Percentiles rank a stretch among this genome's conserved stretches.
Conservation (phyloP, 139 green algal species). For the Tetraselmis chui region DNA sequence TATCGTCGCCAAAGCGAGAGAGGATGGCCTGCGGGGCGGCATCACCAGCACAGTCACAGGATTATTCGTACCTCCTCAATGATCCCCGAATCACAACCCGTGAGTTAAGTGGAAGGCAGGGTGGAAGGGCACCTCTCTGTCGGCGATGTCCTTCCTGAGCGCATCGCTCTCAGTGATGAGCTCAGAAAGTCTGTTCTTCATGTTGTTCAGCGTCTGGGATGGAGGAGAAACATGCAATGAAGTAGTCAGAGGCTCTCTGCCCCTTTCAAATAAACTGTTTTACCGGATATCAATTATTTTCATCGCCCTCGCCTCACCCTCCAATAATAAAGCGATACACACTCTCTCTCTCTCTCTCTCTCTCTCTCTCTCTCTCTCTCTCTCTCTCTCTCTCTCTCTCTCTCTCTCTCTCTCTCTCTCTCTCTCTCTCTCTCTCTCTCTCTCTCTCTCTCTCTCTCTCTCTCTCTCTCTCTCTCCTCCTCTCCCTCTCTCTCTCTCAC, state of each 20-base stretch:
- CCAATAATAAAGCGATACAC: not conserved
- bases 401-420: not conserved
- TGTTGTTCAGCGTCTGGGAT: constrained; percentile 62
- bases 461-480: not conserved
- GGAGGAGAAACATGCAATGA: not conserved
- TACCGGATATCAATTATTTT: not conserved
- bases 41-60: constrained; percentile 28
- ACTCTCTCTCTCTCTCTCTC: not conserved
- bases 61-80: constrained; percentile 6
- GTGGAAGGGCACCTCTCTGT: constrained; percentile 34
- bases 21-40: not conserved
- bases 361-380: not conserved
- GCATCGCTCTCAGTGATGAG: constrained; percentile 30
- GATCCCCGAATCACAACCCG: too few relatives aligned
- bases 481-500: not conserved
- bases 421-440: too few relatives aligned
- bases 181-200: constrained; percentile 49
- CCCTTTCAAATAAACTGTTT: not conserved
- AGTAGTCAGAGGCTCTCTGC: not conserved
- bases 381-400: not conserved
- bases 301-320: too few relatives aligned
- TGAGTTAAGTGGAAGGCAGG: constrained; percentile 14
- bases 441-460: too few relatives aligned
- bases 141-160: constrained; percentile 40
- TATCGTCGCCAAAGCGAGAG: not conserved